A percentile compares a stretch with the other conserved stretches of the same genome.
These are phyloP conservation scores for Botrytis hyacinthi DNA, from an alignment of 2,329 filamentous ascomycete species.

Conservation along the genomic window DNA sequence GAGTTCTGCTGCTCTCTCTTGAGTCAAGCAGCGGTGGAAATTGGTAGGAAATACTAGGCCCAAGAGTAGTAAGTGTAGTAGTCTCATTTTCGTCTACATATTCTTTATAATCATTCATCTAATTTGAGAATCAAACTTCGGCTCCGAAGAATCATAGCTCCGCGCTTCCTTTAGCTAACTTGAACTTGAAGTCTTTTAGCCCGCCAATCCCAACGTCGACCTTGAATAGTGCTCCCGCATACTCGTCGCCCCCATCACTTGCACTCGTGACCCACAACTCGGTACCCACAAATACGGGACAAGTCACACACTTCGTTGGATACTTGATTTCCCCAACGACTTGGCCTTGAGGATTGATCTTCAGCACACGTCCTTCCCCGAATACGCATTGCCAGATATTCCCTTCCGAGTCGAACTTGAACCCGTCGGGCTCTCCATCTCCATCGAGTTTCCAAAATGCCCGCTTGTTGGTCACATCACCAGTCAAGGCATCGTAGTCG, in stretches of 20 bases:
- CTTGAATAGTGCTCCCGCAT: slow-evolving; percentile 70
- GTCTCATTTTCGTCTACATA: neutral
- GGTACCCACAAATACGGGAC: slow-evolving; percentile 73
- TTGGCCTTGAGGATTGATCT: slow-evolving; percentile 63
- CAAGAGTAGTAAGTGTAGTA: neutral
- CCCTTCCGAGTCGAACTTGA: slow-evolving; percentile 79
- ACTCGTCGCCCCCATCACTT: slow-evolving; percentile 60
- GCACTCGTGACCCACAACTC: slow-evolving; percentile 79
- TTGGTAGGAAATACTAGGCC: no score
- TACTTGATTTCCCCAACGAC: slow-evolving; percentile 72
- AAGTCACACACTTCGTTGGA: slow-evolving; percentile 78
- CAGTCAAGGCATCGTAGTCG: slow-evolving; percentile 67
- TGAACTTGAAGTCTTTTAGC: slow-evolving; percentile 62
- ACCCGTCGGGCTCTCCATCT: slow-evolving; percentile 74
- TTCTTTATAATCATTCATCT: neutral
- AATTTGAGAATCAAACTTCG: neutral
- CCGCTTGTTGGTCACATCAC: slow-evolving; percentile 64
- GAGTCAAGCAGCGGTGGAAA: neutral
- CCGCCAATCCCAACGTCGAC: slow-evolving; percentile 74
- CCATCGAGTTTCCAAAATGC: slow-evolving; percentile 67
- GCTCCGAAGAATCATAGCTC: slow-evolving; percentile 8
- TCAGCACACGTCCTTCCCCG: slow-evolving; percentile 71
- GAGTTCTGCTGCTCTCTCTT: neutral
- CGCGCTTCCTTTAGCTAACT: slow-evolving; percentile 35
- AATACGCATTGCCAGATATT: slow-evolving; percentile 88